Percentiles rank a stretch among this genome's conserved stretches.
Conservation (phyloP, 2,329 filamentous ascomycete genomes). For the Aspergillus nomiae region DNA sequence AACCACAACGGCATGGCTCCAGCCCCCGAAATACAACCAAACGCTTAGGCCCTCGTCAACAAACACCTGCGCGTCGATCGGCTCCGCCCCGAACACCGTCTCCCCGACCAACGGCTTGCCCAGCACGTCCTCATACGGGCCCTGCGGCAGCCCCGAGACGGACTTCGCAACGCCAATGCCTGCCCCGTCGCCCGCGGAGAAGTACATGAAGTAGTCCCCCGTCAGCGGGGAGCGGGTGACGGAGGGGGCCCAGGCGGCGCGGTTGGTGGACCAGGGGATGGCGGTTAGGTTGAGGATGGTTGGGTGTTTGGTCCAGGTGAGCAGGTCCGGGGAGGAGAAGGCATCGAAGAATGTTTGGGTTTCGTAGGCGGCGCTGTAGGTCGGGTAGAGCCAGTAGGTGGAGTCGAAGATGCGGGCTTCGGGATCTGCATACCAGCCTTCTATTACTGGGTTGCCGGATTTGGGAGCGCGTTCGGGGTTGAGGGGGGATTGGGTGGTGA, state of each 20-base stretch:
- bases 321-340: slow-evolving; percentile 53
- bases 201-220: slow-evolving; percentile 53
- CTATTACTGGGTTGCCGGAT: slow-evolving; percentile 49
- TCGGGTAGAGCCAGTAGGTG: slow-evolving; percentile 54
- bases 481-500: slow-evolving; percentile 6
- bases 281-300: slow-evolving; percentile 45
- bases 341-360: slow-evolving; percentile 55
- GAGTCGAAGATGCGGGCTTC: slow-evolving; percentile 51
- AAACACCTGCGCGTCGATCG: slow-evolving; percentile 51
- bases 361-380: slow-evolving; percentile 48
- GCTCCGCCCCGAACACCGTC: slow-evolving; percentile 51
- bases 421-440: slow-evolving; percentile 56
- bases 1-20: slow-evolving; percentile 47
- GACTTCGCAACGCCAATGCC: slow-evolving; percentile 48
- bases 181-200: slow-evolving; percentile 52
- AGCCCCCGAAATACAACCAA: slow-evolving; percentile 50
- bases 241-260: slow-evolving; percentile 53
- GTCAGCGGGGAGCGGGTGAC: slow-evolving; percentile 35
- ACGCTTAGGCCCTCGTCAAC: slow-evolving; percentile 46
- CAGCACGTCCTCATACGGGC: slow-evolving; percentile 47
- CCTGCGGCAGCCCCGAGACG: slow-evolving; percentile 32
- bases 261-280: slow-evolving; percentile 47
- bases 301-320: slow-evolving; percentile 53
- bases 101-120: slow-evolving; percentile 47
- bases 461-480: neutral